Conservation (phyloP, 495 filamentous ascomycete genomes). For the Penicillium desertorum region DNA sequence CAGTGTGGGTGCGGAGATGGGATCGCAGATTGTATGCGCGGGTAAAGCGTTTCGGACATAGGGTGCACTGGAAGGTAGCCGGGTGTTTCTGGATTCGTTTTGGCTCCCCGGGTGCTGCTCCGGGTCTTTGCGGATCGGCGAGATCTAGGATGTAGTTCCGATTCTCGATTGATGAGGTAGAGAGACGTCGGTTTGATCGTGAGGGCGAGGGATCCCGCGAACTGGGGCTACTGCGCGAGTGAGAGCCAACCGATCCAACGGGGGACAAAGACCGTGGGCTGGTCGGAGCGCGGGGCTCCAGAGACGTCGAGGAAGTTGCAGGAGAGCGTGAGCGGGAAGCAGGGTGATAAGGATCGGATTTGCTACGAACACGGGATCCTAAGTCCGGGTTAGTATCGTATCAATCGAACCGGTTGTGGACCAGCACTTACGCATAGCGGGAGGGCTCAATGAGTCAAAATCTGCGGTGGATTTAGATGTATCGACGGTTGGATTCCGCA, state of each 20-base stretch:
- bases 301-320: constrained; percentile 44
- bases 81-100: constrained; percentile 94
- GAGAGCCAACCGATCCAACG: constrained; percentile 41
- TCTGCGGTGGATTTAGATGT: constrained; percentile 62
- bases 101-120: constrained; percentile 55
- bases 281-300: constrained; percentile 44
- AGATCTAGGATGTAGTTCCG: constrained; percentile 92
- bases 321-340: constrained; percentile 47
- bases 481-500: constrained; percentile 68
- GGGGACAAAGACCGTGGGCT: constrained; percentile 69
- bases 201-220: constrained; percentile 60
- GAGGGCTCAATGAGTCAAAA: constrained; percentile 78
- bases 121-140: constrained; percentile 81
- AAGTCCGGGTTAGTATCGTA: constrained; percentile 22
- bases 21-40: constrained; percentile 87
- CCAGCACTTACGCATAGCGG: constrained; percentile 68
- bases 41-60: constrained; percentile 87
- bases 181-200: constrained; percentile 68
- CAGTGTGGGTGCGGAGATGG: constrained; percentile 89
- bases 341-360: constrained; percentile 70
- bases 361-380: constrained; percentile 62
- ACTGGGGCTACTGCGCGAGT: constrained; percentile 47
- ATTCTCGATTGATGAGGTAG: constrained; percentile 79
- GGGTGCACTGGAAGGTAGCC: constrained; percentile 81
- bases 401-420: neutral